A percentile compares a stretch with the other conserved stretches of the same genome.
Conservation (phyloP, 192 early-diverging fungal genomes). For the Rhizoclosmatium sp. region DNA sequence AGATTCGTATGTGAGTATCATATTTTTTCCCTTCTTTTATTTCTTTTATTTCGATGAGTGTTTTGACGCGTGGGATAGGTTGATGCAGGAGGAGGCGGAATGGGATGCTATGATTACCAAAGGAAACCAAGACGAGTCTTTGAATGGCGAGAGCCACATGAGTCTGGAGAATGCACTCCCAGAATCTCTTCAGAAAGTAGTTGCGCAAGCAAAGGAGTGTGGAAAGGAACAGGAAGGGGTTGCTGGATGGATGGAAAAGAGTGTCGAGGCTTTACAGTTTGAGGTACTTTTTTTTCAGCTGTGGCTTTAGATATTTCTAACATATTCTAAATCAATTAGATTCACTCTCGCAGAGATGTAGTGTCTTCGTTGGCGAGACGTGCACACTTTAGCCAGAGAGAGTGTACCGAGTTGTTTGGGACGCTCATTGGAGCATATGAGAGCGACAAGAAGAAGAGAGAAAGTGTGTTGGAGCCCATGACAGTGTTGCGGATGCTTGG, state of each 20-base stretch:
- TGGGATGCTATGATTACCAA: constrained; percentile 7
- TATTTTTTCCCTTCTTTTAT: not conserved
- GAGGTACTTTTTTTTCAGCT: constrained; percentile 12
- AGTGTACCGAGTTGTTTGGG: constrained; percentile 19
- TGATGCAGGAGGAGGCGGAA: constrained; percentile 12
- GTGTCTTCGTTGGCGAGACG: not conserved
- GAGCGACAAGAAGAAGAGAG: not conserved
- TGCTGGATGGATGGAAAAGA: constrained; percentile 24
- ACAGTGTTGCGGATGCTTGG: constrained; percentile 29
- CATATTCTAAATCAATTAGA: not conserved
- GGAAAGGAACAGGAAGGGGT: constrained; percentile 9
- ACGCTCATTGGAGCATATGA: constrained; percentile 26
- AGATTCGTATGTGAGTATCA: constrained; percentile 2
- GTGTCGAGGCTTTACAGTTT: constrained; percentile 7
- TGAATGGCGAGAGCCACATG: not conserved
- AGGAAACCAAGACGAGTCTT: not conserved
- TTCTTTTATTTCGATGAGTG: not conserved
- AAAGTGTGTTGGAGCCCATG: constrained; percentile 22
- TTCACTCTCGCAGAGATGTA: constrained; percentile 4
- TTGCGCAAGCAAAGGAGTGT: not conserved
- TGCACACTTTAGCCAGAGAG: constrained; percentile 4
- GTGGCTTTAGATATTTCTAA: not conserved
- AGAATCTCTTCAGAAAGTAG: not conserved
- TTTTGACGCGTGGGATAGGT: not conserved
- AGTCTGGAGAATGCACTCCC: too few species aligned